phyloP scores from a whole-genome alignment of 1,284 basidiomycete species.

The Ceratobasidium papillatum region DNA sequence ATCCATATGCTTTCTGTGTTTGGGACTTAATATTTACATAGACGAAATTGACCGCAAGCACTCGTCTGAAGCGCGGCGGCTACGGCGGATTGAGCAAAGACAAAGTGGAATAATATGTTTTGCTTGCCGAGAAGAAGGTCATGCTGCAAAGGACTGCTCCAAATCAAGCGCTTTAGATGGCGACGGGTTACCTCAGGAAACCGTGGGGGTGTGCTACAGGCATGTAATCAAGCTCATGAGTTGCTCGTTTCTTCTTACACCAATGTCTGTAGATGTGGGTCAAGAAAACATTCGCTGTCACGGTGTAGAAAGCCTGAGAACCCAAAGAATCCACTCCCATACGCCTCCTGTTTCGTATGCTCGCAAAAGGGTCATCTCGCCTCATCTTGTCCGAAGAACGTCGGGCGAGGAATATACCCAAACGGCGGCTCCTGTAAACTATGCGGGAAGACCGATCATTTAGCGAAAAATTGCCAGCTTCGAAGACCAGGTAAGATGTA shows the following conservation, averaged over 20 bases:
- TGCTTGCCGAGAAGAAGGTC: slow-evolving; percentile 86
- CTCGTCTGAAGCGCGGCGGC: slow-evolving; percentile 68
- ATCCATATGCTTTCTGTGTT: slow-evolving; percentile 3
- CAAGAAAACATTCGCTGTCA: slow-evolving; percentile 78
- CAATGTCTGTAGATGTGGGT: slow-evolving; percentile 74
- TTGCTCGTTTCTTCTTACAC: slow-evolving; percentile 27
- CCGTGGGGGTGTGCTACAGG: slow-evolving; percentile 85
- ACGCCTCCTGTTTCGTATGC: slow-evolving; percentile 93
- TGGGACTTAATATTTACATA: not conserved
- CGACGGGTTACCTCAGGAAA: slow-evolving; percentile 50
- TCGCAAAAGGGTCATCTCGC: slow-evolving; percentile 82
- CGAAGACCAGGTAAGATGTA: slow-evolving; percentile 62
- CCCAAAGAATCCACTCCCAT: slow-evolving; percentile 77
- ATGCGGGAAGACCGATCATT: slow-evolving; percentile 83
- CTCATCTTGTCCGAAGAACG: slow-evolving; percentile 82
- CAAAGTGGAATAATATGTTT: slow-evolving; percentile 77
- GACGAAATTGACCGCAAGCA: slow-evolving; percentile 51
- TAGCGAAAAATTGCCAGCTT: slow-evolving; percentile 83
- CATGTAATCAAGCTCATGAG: slow-evolving; percentile 52
- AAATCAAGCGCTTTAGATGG: slow-evolving; percentile 54
- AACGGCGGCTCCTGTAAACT: slow-evolving; percentile 92
- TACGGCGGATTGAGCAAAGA: slow-evolving; percentile 72
- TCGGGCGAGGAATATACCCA: slow-evolving; percentile 84
- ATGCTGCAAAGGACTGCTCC: slow-evolving; percentile 85
- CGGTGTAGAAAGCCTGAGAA: slow-evolving; percentile 75